Conservation (phyloP, 2,329 filamentous ascomycete species). For the Blumeriella jaapii region DNA sequence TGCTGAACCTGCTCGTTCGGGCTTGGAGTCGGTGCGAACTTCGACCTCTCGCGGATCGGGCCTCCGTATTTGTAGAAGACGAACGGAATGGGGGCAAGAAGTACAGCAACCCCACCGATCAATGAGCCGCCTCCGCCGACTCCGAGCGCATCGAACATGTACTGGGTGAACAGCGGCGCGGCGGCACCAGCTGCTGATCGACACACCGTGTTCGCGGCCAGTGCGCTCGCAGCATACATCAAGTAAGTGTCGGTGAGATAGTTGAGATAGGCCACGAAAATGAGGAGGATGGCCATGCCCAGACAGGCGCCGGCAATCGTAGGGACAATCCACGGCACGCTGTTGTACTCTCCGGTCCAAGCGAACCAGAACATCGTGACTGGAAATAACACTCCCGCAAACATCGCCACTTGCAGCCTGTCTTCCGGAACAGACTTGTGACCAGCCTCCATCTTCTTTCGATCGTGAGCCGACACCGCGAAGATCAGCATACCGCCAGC, state of each 20-base stretch:
- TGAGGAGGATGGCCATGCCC: conserved; percentile 30
- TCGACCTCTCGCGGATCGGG: conserved; percentile 23
- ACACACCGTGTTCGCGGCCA: conserved; percentile 51
- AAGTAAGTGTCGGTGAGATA: conserved; percentile 37
- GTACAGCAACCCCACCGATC: conserved; percentile 37
- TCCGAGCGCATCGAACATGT: conserved; percentile 32
- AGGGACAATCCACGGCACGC: conserved; percentile 37
- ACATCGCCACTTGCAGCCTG: conserved; percentile 42
- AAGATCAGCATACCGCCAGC: conserved; percentile 37
- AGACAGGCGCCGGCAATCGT: conserved; percentile 34
- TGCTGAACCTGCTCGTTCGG: not conserved
- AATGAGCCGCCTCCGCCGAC: conserved; percentile 41
- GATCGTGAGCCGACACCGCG: conserved; percentile 26
- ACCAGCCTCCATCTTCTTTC: conserved; percentile 25
- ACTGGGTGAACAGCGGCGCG: conserved; percentile 47
- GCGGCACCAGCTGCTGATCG: conserved; percentile 53
- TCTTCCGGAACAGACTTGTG: conserved; percentile 32
- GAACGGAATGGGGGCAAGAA: conserved; percentile 23
- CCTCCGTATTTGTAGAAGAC: conserved; percentile 25
- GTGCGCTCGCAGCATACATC: conserved; percentile 34
- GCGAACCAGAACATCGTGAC: conserved; percentile 31
- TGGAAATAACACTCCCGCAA: conserved; percentile 41
- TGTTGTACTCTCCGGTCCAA: conserved; percentile 38
- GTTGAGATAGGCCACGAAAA: conserved; percentile 45
- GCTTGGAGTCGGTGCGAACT: conserved; percentile 19